Conservation (phyloP, 257 asterid genomes). For the Fraxinus pennsylvanica region DNA sequence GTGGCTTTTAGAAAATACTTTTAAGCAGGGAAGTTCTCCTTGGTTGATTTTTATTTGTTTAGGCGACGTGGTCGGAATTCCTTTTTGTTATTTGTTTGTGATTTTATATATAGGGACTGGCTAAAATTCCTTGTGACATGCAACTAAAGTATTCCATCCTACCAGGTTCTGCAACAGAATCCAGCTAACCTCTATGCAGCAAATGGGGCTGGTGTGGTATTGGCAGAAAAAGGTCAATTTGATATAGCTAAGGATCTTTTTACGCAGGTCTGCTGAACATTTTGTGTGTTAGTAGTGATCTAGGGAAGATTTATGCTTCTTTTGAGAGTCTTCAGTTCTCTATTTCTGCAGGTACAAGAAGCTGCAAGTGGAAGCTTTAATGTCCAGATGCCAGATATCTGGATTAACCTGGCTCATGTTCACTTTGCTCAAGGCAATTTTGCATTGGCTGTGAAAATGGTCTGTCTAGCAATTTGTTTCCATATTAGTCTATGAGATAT, state of each 20-base stretch:
- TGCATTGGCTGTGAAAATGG: conserved; percentile 96
- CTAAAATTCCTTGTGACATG: conserved; percentile 17
- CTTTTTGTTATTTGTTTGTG: conserved; percentile 1
- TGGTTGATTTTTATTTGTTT: not conserved
- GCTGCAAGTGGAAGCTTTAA: conserved; percentile 94
- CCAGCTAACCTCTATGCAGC: conserved; percentile 95
- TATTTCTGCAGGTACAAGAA: conserved; percentile 75
- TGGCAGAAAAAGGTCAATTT: conserved; percentile 96
- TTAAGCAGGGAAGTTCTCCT: not conserved
- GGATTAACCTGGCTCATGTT: conserved; percentile 98
- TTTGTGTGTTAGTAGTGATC: conserved; percentile 16
- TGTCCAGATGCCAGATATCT: conserved; percentile 95
- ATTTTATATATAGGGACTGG: conserved; percentile 13
- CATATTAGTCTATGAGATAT: conserved; percentile 17
- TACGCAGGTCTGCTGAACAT: conserved; percentile 66
- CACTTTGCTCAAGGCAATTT: conserved; percentile 98
- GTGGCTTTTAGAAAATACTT: not conserved
- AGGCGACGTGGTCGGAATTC: conserved; percentile 5
- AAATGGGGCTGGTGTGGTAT: conserved; percentile 96
- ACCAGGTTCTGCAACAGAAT: conserved; percentile 81
- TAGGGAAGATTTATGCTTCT: conserved; percentile 16
- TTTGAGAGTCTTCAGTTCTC: conserved; percentile 19
- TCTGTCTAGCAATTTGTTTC: conserved; percentile 28
- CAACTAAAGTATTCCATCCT: conserved; percentile 26
- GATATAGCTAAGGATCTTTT: conserved; percentile 93